Evolutionary conservation across 768 basidiomycete species (phyloP).

Genomic region (Pleurotus pulmonarius): DNA sequence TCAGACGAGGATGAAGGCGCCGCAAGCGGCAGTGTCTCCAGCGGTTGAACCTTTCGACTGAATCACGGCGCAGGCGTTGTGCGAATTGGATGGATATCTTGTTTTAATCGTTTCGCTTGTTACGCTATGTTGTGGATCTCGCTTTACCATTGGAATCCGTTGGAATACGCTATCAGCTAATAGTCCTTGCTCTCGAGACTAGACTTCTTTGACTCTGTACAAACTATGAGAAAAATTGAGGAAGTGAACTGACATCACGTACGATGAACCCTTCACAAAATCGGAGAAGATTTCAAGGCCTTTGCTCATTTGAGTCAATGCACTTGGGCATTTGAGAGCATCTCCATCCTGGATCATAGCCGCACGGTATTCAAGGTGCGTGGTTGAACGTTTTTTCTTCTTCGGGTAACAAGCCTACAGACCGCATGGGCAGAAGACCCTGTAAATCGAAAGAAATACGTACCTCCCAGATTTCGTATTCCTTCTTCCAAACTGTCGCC

Average conservation of each 20-base stretch:
- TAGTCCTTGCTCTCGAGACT: too few species aligned
- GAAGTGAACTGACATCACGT: background rate
- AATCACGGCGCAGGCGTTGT: background rate
- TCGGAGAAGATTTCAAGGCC: conserved; percentile 5
- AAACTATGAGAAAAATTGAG: background rate
- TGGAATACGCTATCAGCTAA: too few species aligned
- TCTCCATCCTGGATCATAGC: background rate
- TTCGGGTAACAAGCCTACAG: conserved; percentile 1
- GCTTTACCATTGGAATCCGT: too few species aligned
- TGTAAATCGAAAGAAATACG: too few species aligned
- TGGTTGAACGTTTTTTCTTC: background rate
- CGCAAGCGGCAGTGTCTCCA: background rate
- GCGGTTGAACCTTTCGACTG: background rate
- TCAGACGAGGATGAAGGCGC: background rate
- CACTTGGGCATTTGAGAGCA: conserved; percentile 1
- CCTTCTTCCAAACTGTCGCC: conserved; percentile 3
- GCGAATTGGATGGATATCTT: conserved; percentile 8
- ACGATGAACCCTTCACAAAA: conserved; percentile 5
- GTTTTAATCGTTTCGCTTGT: too few species aligned
- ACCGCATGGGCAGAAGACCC: too few species aligned
- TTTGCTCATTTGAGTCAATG: conserved; percentile 1
- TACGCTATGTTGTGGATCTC: too few species aligned
- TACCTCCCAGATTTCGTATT: conserved; percentile 6
- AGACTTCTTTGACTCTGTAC: background rate
- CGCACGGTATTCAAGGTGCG: background rate